phyloP scores from a whole-genome alignment of 2,329 filamentous ascomycete genomes.

The Cadophora malorum region DNA sequence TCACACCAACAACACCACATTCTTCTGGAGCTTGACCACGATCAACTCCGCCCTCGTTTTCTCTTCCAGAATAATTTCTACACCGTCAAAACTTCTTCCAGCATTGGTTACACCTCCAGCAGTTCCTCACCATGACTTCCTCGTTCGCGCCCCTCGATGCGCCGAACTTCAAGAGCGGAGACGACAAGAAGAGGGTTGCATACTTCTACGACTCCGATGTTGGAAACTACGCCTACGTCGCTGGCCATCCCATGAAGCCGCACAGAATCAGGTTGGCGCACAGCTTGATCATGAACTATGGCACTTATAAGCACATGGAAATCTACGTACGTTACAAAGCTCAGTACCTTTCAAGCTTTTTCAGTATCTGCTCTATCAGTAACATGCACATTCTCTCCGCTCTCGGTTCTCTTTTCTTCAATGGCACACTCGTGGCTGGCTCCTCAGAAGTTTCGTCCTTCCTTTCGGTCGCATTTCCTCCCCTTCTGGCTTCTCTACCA shows the following conservation, averaged over 20 bases:
- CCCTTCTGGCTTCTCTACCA: background rate
- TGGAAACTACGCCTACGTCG: slow-evolving; percentile 97
- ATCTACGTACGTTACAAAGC: slow-evolving; percentile 72
- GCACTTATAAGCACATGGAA: slow-evolving; percentile 87
- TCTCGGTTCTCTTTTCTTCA: background rate
- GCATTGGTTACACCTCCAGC: slow-evolving; percentile 8
- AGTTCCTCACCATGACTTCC: slow-evolving; percentile 37
- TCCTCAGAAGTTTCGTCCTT: background rate
- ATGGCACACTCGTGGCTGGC: background rate
- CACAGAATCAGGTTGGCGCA: slow-evolving; percentile 95
- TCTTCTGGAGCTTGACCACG: slow-evolving; percentile 1
- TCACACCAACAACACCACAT: slow-evolving; percentile 18
- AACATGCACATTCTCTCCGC: background rate
- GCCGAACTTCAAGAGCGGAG: slow-evolving; percentile 55
- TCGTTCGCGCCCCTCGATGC: slow-evolving; percentile 60
- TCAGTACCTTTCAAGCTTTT: background rate
- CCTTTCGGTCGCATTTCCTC: slow-evolving; percentile 10
- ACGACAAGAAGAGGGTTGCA: slow-evolving; percentile 80
- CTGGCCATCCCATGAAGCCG: slow-evolving; percentile 98
- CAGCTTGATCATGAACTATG: slow-evolving; percentile 82
- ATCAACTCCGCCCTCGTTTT: background rate
- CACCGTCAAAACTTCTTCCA: background rate
- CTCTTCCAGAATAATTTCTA: background rate
- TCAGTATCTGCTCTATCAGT: background rate
- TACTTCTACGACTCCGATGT: slow-evolving; percentile 99